These are phyloP conservation scores for Ascochyta fabae DNA, from an alignment of 2,329 filamentous ascomycete genomes.

Conservation along the genomic window DNA sequence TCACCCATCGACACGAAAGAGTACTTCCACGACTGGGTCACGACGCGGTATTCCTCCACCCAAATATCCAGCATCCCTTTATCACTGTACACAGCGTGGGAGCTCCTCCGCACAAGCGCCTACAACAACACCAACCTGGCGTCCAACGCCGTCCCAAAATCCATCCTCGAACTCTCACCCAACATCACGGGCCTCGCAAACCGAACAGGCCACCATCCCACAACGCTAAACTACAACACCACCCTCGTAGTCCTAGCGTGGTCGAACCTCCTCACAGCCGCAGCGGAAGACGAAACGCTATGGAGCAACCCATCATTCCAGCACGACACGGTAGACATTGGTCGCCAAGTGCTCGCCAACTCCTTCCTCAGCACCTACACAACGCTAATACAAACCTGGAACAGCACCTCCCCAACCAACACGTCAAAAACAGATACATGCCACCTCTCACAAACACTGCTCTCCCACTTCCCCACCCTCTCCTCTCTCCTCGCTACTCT, in stretches of 20 bases:
- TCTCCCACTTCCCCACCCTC: conserved; percentile 39
- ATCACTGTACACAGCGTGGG: conserved; percentile 55
- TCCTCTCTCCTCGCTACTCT: conserved; percentile 54
- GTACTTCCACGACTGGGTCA: conserved; percentile 58
- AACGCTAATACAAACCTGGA: conserved; percentile 45
- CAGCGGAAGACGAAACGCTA: conserved; percentile 38
- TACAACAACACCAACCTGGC: conserved; percentile 59
- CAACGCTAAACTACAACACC: conserved; percentile 53
- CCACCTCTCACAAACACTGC: conserved; percentile 1
- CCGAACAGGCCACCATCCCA: conserved; percentile 52
- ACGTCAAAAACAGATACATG: background rate
- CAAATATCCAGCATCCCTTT: conserved; percentile 16
- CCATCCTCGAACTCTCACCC: conserved; percentile 56
- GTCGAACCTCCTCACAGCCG: conserved; percentile 50
- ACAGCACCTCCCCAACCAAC: conserved; percentile 32
- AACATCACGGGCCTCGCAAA: conserved; percentile 51
- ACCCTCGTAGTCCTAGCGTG: conserved; percentile 49
- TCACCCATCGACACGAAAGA: conserved; percentile 52
- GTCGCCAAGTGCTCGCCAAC: conserved; percentile 58
- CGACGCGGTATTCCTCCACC: conserved; percentile 49
- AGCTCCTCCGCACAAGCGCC: conserved; percentile 53
- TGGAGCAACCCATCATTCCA: conserved; percentile 53
- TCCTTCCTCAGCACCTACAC: conserved; percentile 53
- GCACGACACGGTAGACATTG: conserved; percentile 59
- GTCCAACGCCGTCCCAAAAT: conserved; percentile 52